phyloP scores from a whole-genome alignment of 2,329 filamentous ascomycete genomes.

The Neonectria faginata region DNA sequence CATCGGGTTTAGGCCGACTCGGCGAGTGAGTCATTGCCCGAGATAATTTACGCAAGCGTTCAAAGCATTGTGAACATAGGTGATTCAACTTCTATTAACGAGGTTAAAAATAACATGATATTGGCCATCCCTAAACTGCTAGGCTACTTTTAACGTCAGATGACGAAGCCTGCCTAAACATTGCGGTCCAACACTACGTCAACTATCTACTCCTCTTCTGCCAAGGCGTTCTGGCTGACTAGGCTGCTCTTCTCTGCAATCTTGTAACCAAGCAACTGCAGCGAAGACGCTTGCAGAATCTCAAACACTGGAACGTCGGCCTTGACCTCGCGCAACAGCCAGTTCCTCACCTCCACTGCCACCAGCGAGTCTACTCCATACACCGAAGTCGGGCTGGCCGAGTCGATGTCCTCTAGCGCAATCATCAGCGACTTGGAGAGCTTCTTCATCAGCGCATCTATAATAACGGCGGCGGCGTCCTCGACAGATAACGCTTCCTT shows the following conservation, averaged over 20 bases:
- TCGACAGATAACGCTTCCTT: constrained; percentile 12
- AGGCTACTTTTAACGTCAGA: too few relatives aligned
- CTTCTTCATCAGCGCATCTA: constrained; percentile 13
- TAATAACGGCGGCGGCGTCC: constrained; percentile 2
- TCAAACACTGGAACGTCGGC: constrained; percentile 20
- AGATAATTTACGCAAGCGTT: too few relatives aligned
- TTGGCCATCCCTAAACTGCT: too few relatives aligned
- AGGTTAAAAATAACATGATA: too few relatives aligned
- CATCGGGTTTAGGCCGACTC: too few relatives aligned
- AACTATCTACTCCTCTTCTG: background rate
- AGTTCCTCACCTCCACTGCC: constrained; percentile 18
- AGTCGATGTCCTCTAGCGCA: constrained; percentile 18
- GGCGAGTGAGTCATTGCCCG: too few relatives aligned
- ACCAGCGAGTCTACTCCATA: constrained; percentile 20
- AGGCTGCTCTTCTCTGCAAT: constrained; percentile 20
- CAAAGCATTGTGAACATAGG: too few relatives aligned
- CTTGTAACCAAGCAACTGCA: constrained; percentile 14
- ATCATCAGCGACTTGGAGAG: constrained; percentile 22
- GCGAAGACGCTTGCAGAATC: constrained; percentile 13
- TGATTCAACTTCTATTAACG: too few relatives aligned
- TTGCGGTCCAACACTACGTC: too few relatives aligned
- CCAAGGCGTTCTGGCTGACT: constrained; percentile 11
- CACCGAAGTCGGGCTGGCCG: constrained; percentile 8
- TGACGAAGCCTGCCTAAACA: background rate
- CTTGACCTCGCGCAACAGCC: constrained; percentile 17